Evolutionary conservation across 2,329 filamentous ascomycete genomes (phyloP), one percentile per base, ranked within the genome.

Genomic region (Monosporascus sp.): DNA sequence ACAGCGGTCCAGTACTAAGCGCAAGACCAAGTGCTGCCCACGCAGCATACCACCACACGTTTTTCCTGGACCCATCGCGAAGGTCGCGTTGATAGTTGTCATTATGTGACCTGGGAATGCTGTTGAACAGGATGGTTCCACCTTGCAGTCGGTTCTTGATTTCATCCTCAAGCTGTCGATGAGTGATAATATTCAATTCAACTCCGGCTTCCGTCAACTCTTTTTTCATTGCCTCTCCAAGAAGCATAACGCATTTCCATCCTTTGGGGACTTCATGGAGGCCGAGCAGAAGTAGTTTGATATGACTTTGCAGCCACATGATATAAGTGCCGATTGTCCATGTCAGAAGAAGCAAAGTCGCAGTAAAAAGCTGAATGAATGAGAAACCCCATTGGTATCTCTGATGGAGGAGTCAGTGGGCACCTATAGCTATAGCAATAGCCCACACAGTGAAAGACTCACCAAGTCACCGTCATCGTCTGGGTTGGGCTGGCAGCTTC

Each of bases 311-410:
- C 9, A 60, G 41, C 60, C 61, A 65, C 47, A 64, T 50, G 3
- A 57, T 45, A 15, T 38, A 58, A 6, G 59, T 51, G 1, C 61
- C 60, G 8, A 58, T 24, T 0, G 62, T 59, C 62, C 61, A 64
- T 6, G 58, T 7, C 31, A 58, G 40, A 2, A 63, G 43, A 17
- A 55, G 15, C 2, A 57, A 11, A 2, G 55, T 5, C 2, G 58
- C 18, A 22, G 58, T 52, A 46, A 59, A 59, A 1, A 60, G 49
- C 37, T 65, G 62, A 11, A 60, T 22, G 14, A 57, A 63, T 0
- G 62, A 63, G 46, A 63, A 63, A 1, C 61, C 62, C 60, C 61
- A 65, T 37, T 58, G 52, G 49, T 63, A 65, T 20, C 22, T 48
- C 53, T 51, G 7, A n/a, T 11, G 7, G 11, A 20, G n/a, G 9